These are phyloP conservation scores for Solanum hybrid DNA, from an alignment of 305 asterid species.

Conservation along the genomic window DNA sequence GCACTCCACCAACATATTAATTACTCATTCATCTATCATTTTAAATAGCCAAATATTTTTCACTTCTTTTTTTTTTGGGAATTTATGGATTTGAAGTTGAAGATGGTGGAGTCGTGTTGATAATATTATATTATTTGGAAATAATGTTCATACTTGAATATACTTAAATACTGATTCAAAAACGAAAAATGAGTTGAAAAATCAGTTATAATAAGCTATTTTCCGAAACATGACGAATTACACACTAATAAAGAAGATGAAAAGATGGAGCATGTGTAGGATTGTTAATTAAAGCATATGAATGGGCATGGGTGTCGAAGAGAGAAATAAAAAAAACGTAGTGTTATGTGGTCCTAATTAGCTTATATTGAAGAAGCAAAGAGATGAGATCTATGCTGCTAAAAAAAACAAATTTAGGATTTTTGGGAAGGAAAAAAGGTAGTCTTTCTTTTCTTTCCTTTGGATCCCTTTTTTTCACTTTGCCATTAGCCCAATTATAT, in stretches of 20 bases:
- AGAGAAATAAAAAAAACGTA: no score
- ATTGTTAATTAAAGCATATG: neutral
- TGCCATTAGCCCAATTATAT: neutral
- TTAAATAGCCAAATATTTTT: neutral
- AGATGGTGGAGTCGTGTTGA: neutral
- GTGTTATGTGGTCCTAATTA: neutral
- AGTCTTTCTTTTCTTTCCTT: neutral
- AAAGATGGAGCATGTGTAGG: conserved; percentile 5
- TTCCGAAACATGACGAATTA: no score
- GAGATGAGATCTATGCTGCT: neutral
- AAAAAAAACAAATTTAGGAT: neutral
- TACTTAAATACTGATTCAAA: no score
- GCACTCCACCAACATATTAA: neutral
- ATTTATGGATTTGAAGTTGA: neutral
- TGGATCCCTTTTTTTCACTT: neutral
- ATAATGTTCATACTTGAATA: no score
- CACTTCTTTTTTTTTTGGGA: neutral
- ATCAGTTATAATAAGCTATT: no score
- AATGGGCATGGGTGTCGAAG: neutral
- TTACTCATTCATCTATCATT: neutral
- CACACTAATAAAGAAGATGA: neutral
- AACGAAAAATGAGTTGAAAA: no score
- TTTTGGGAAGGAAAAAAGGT: conserved; percentile 4
- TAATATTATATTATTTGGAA: neutral
- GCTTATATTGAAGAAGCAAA: neutral